These are phyloP conservation scores for Lyophyllum atratum DNA, from an alignment of 768 basidiomycete genomes.

Conservation along the genomic window DNA sequence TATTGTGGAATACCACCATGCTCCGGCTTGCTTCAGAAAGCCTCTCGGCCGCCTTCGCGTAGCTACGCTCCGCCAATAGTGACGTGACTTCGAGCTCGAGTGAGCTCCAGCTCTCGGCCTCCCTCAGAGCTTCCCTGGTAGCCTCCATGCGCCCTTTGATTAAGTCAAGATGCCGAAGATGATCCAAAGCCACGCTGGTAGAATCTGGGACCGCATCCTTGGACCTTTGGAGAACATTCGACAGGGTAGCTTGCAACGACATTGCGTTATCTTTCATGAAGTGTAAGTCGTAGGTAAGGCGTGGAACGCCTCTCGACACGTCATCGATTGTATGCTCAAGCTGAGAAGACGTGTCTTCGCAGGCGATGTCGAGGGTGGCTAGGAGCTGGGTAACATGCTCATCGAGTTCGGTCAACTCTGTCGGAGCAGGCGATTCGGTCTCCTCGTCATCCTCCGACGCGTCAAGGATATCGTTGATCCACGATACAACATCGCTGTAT, in stretches of 20 bases:
- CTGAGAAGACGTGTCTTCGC: conserved; percentile 83
- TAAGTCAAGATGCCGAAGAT: conserved; percentile 78
- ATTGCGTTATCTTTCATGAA: conserved; percentile 94
- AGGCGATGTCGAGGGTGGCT: conserved; percentile 80
- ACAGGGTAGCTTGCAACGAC: conserved; percentile 68
- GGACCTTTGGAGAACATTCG: conserved; percentile 59
- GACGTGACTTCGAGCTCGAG: conserved; percentile 91
- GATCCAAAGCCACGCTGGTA: conserved; percentile 71
- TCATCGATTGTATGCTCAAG: conserved; percentile 92
- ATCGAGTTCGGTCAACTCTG: conserved; percentile 62
- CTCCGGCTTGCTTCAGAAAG: conserved; percentile 86
- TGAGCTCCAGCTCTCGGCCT: conserved; percentile 97
- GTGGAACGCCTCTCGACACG: conserved; percentile 86
- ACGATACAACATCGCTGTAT: conserved; percentile 62
- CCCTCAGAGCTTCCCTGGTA: conserved; percentile 84
- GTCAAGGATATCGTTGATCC: conserved; percentile 69
- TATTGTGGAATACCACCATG: conserved; percentile 92
- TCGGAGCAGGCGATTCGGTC: conserved; percentile 20
- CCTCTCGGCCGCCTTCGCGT: conserved; percentile 89
- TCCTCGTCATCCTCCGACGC: conserved; percentile 31
- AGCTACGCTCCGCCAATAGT: conserved; percentile 76
- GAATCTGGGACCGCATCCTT: conserved; percentile 51
- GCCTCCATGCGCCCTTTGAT: conserved; percentile 88
- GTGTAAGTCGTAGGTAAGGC: conserved; percentile 93
- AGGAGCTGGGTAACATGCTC: conserved; percentile 74